A percentile compares a stretch with the other conserved stretches of the same genome.
Evolutionary conservation across 2,329 filamentous ascomycete species (phyloP).

Genomic region (Fusarium setosum): DNA sequence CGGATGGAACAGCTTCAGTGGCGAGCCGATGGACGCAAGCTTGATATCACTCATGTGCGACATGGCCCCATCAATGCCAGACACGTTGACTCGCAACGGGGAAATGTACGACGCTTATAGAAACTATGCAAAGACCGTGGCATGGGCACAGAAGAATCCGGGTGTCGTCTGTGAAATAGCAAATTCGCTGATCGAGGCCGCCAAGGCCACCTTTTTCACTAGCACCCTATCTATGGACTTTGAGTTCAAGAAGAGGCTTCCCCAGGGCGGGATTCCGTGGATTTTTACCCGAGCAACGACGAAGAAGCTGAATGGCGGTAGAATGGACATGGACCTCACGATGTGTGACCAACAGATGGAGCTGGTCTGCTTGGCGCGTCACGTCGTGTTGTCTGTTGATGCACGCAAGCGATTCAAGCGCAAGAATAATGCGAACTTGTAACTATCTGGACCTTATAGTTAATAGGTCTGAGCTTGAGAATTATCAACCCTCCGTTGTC

Average conservation of each 20-base stretch:
- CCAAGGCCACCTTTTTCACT: neutral
- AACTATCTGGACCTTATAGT: too few relatives aligned
- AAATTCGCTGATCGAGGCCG: neutral
- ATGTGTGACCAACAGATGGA: neutral
- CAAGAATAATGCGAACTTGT: neutral
- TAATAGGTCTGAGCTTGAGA: too few relatives aligned
- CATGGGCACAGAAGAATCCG: neutral
- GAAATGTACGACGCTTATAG: neutral
- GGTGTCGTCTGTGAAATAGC: neutral
- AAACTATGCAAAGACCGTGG: neutral
- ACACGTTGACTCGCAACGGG: neutral
- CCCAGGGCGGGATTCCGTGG: neutral
- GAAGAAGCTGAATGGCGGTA: neutral
- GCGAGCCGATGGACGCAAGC: neutral
- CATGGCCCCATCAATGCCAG: neutral
- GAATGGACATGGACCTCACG: neutral
- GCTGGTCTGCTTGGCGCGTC: neutral
- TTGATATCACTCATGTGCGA: neutral
- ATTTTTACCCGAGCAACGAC: neutral
- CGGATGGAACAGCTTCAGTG: neutral
- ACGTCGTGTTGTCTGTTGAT: neutral
- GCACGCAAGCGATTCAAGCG: neutral
- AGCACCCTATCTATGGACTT: neutral
- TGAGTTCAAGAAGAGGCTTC: neutral
- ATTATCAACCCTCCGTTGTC: too few relatives aligned